Evolutionary conservation across 139 green algal genomes (phyloP), one percentile per base, ranked within the genome.

Genomic region (Chlorella sp.): DNA sequence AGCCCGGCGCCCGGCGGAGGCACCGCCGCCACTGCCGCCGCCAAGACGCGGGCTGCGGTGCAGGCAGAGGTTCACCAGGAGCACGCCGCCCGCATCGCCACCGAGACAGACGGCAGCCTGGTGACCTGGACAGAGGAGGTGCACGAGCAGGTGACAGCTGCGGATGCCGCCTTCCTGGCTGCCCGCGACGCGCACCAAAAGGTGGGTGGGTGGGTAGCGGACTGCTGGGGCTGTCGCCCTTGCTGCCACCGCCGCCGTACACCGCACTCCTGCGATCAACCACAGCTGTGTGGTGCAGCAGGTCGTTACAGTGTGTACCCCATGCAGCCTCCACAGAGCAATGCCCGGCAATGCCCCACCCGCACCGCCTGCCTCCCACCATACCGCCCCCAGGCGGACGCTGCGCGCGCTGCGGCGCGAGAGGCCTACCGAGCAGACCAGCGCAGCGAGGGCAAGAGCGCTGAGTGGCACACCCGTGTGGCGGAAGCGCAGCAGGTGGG

Each of bases 391-490:
- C 67, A 87, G 86, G 86, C 86, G 17, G 86, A 90, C n/a, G 62
- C 38, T 4, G 76, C 74, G 23, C 44, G 86, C 7, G 75, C 76
- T 3, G 44, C 78, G 20, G 86, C 86, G 0, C 73, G 86, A 15
- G 75, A 87, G 21, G 74, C 68, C 32, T 88, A 79, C 47, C 71
- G 86, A 0, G 64, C 70, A 0, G 82, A 85, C 32, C 78, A 84
- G 38, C 41, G 47, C 47, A 85, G 36, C 51, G 44, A 73, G 26
- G 68, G 67, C 36, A 85, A 83, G 47, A 30, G 80, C 4, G 65
- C 79, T 26, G 74, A 69, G 32, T 92, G 88, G 88, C 86, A 87
- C 55, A 76, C 60, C 62, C 70, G 62, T 1, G 87, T 91, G n/a
- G 73, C 36, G n/a, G 28, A 68, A 17, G 80, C 85, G 20, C 84